Percentiles rank a stretch among this genome's conserved stretches.
Evolutionary conservation across 164 flowering plant species (phyloP).

Genomic region (Liquidambar formosana): DNA sequence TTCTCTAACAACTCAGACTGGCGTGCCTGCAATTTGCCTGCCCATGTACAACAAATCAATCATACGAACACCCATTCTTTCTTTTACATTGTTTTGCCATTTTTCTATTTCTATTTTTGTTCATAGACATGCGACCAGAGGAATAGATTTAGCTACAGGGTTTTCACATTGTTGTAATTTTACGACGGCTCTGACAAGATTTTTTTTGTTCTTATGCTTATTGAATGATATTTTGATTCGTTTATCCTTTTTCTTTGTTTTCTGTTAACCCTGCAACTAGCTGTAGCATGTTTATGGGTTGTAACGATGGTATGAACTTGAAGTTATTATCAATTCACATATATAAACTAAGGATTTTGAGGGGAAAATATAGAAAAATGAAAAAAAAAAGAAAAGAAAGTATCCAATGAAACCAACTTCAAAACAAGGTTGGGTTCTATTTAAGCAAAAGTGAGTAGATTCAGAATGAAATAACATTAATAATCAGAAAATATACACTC

Average conservation of each 20-base stretch:
- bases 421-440: too few relatives aligned
- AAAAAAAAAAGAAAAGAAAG: too few relatives aligned
- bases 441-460: too few relatives aligned
- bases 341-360: background rate
- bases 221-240: background rate
- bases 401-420: too few relatives aligned
- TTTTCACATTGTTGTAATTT: constrained; percentile 24
- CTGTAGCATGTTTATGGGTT: background rate
- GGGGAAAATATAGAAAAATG: background rate
- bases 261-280: background rate
- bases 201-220: constrained; percentile 8
- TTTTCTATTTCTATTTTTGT: constrained; percentile 14
- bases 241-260: background rate
- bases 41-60: constrained; percentile 26
- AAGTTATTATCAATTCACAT: background rate
- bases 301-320: background rate
- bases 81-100: constrained; percentile 6
- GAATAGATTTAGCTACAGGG: constrained; percentile 10
- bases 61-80: constrained; percentile 20
- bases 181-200: constrained; percentile 4
- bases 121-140: constrained; percentile 2
- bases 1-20: constrained; percentile 3
- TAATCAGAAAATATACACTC: too few relatives aligned
- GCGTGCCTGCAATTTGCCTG: constrained; percentile 15
- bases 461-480: too few relatives aligned